phyloP scores from a whole-genome alignment of 345 rosid genomes.

The Ceriops tagal region DNA sequence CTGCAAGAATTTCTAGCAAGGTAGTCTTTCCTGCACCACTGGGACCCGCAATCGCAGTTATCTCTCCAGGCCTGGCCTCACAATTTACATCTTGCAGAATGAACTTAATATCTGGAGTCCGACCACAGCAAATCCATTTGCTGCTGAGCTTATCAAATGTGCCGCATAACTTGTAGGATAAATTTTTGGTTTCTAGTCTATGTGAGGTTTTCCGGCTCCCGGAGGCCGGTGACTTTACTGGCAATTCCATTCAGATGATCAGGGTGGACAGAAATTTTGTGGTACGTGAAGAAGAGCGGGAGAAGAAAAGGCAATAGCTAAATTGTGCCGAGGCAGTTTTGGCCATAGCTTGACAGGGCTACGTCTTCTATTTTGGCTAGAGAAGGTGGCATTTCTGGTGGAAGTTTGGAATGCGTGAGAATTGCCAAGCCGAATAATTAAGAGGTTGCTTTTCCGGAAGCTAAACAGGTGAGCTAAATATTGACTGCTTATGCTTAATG shows the following conservation, averaged over 20 bases:
- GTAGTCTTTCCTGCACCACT: slow-evolving; percentile 97
- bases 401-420: slow-evolving; percentile 22
- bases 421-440: slow-evolving; percentile 21
- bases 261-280: slow-evolving; percentile 8
- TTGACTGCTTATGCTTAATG: slow-evolving; percentile 36
- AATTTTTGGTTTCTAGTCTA: slow-evolving; percentile 51
- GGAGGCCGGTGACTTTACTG: slow-evolving; percentile 44
- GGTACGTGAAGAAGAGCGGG: slow-evolving; percentile 16
- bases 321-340: neutral
- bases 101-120: slow-evolving; percentile 23
- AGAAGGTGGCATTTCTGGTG: slow-evolving; percentile 24
- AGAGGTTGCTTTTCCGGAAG: neutral
- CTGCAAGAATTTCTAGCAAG: slow-evolving; percentile 79
- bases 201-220: slow-evolving; percentile 38
- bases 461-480: slow-evolving; percentile 42
- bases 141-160: slow-evolving; percentile 31
- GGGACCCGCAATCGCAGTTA: slow-evolving; percentile 80
- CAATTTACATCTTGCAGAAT: slow-evolving; percentile 60
- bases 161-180: slow-evolving; percentile 53
- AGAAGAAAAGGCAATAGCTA: slow-evolving; percentile 60
- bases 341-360: slow-evolving; percentile 8
- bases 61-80: slow-evolving; percentile 61
- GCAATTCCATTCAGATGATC: slow-evolving; percentile 57
- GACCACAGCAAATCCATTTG: slow-evolving; percentile 24
- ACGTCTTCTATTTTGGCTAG: neutral